Base-by-base conservation (phyloP, 1,284 basidiomycete genomes). In the Heliocybe sulcata region DNA sequence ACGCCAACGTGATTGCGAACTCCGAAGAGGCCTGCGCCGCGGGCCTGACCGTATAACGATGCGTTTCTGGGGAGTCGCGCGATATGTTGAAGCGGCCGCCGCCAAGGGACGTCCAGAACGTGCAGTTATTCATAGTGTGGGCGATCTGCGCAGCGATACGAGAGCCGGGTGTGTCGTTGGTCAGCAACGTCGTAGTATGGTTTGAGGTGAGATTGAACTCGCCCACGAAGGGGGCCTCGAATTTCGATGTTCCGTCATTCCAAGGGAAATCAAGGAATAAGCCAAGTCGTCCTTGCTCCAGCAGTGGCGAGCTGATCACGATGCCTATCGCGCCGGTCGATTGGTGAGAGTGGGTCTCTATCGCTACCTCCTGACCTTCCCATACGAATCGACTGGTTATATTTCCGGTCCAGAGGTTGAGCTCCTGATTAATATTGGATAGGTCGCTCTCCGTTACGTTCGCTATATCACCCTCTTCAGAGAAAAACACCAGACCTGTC, bases 221-320 rank as follows among this genome's bases (percentile, higher is more conserved):
- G 1, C 81, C 82, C 0, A 84, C 82, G 60, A 81, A 82, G 0
- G 81, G 81, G 6, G 77, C 81, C 23, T 72, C 72, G 64, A 83
- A 84, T 60, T 83, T 82, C 20, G 65, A 55, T 42, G 62, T 68
- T 2, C 81, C 82, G 58, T 82, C 81, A 62, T 77, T 79, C 80
- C 80, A 84, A 8, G 81, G 81, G 61, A 80, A 83, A 62, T 84
- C 81, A n/a, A 84, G 58, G 64, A 81, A 82, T 0, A 82, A 20
- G 0, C 75, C 78, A 3, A 82, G 64, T 48, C 65, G 66, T 3
- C 73, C 72, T n/a, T 62, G 56, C 23, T 59, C 19, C 6, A 83
- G 42, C 16, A 81, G 67, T 1, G 67, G 19, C 12, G 80, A 82
- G 1, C 62, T 51, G 50, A 83, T 59, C 10, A 58, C 64, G 25